A percentile compares a stretch with the other conserved stretches of the same genome.
Conservation (phyloP, 1,139 yeast species). For the Tardiomyces blankii region DNA sequence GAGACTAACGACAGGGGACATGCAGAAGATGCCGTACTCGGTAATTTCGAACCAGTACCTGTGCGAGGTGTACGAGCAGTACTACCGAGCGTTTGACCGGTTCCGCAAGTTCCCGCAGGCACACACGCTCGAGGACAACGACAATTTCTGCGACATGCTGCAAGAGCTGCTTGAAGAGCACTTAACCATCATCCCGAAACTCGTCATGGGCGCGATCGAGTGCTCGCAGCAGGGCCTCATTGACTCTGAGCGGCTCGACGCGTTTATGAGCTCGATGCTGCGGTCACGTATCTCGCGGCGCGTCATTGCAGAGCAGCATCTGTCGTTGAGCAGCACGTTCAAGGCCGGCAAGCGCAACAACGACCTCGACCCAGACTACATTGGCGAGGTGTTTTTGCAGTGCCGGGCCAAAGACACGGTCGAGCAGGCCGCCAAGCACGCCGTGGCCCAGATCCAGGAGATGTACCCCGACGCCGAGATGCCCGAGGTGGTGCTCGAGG, state of each 20-base stretch:
- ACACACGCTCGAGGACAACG: constrained; percentile 60
- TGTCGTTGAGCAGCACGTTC: constrained; percentile 62
- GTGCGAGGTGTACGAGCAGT: constrained; percentile 79
- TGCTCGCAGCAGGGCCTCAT: constrained; percentile 50
- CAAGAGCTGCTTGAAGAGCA: constrained; percentile 60
- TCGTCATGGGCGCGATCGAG: constrained; percentile 89
- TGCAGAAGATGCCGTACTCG: constrained; percentile 75
- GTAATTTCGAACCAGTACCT: constrained; percentile 79
- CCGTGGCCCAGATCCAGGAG: constrained; percentile 30
- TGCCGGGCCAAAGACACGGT: constrained; percentile 70
- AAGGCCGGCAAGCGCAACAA: constrained; percentile 20
- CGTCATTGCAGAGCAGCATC: constrained; percentile 83
- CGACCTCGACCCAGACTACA: constrained; percentile 44
- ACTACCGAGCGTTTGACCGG: constrained; percentile 76
- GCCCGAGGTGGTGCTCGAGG: constrained; percentile 70
- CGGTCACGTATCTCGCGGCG: constrained; percentile 83
- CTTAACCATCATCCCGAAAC: constrained; percentile 67
- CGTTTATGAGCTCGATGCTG: constrained; percentile 61
- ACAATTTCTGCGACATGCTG: constrained; percentile 53
- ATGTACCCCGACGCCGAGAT: constrained; percentile 43
- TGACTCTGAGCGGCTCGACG: constrained; percentile 55
- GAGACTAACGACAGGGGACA: constrained; percentile 27
- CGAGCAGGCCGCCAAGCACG: constrained; percentile 41
- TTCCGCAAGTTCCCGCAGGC: constrained; percentile 66
- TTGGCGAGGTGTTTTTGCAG: constrained; percentile 77